Conservation (phyloP, 345 rosid genomes). For the Anastatica hierochuntica region DNA sequence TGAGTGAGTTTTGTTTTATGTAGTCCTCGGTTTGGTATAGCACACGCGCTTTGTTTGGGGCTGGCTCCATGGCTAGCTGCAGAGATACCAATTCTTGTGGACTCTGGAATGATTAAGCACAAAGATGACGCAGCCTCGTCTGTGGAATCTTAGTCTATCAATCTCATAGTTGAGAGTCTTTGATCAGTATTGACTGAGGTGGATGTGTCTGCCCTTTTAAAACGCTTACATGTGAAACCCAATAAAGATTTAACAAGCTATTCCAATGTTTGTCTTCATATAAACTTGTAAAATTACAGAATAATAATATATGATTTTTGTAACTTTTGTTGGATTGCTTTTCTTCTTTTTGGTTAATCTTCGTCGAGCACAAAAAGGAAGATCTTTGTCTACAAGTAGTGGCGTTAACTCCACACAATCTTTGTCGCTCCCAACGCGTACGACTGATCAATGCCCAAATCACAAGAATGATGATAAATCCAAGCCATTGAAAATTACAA, state of each 20-base stretch:
- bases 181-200: slow-evolving; percentile 9
- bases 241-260: slow-evolving; percentile 16
- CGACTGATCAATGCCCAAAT: no score
- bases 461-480: no score
- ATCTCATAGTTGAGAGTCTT: slow-evolving; percentile 6
- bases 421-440: slow-evolving; percentile 52
- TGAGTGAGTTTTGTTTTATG: slow-evolving; percentile 12
- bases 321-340: not conserved
- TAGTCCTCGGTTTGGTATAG: slow-evolving; percentile 93
- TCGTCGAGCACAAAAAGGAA: no score
- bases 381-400: slow-evolving; percentile 61
- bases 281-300: slow-evolving; percentile 3
- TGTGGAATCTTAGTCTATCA: slow-evolving; percentile 36
- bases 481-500: no score
- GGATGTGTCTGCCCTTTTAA: not conserved
- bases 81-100: slow-evolving; percentile 90
- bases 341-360: no score
- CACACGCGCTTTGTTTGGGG: slow-evolving; percentile 96
- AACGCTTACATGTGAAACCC: slow-evolving; percentile 11
- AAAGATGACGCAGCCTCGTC: slow-evolving; percentile 73
- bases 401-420: slow-evolving; percentile 84
- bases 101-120: slow-evolving; percentile 96
- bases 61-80: slow-evolving; percentile 99
- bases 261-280: slow-evolving; percentile 1
- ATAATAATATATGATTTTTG: no score